Evolutionary conservation across 345 rosid genomes (phyloP).

Genomic region (Syzygium jambos): DNA sequence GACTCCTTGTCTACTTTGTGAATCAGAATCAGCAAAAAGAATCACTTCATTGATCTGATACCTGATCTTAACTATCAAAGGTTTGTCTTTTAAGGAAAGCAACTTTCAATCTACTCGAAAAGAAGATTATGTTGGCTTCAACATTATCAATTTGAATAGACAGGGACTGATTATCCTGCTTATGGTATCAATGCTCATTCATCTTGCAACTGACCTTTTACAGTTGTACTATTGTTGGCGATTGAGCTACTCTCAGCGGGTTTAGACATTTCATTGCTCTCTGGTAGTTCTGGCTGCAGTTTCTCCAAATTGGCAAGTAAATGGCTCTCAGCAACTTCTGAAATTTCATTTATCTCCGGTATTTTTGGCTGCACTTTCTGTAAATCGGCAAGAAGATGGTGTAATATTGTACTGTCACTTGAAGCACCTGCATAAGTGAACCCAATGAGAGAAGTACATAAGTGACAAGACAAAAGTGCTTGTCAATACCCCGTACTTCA

Average conservation of each 20-base stretch:
- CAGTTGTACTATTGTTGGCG: neutral
- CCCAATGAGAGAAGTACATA: neutral
- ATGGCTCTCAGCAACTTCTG: neutral
- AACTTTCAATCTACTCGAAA: neutral
- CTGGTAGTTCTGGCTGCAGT: neutral
- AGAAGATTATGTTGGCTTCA: neutral
- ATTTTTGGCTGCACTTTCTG: neutral
- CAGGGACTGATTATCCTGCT: neutral
- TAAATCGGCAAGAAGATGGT: fast-evolving
- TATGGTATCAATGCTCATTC: neutral
- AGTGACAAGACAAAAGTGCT: neutral
- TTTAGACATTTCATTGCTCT: neutral
- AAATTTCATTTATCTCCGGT: neutral
- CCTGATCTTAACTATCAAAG: neutral
- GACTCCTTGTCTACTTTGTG: neutral
- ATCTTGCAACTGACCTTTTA: neutral
- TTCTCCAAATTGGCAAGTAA: neutral
- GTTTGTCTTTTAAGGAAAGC: neutral
- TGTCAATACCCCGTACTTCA: neutral
- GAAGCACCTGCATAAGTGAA: neutral
- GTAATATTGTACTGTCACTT: fast-evolving
- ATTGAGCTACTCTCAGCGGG: neutral
- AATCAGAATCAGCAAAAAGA: neutral
- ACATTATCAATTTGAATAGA: neutral
- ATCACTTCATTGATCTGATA: neutral